Base-by-base conservation (phyloP, 2,329 filamentous ascomycete genomes). In the Cadophora gregata region DNA sequence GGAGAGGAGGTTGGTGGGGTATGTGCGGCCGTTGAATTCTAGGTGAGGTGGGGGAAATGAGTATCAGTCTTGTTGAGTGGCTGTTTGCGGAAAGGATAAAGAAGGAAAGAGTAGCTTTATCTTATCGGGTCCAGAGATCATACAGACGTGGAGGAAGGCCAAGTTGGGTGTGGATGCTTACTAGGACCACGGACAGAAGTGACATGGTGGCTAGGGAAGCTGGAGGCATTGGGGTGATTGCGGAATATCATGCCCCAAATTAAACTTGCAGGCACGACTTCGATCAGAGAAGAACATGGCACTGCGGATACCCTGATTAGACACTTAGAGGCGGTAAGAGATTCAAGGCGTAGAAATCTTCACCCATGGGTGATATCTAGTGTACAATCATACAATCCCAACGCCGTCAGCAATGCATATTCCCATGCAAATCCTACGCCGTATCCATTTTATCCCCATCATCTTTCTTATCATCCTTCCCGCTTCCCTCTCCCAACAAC, bases 371-470 rank as follows among this genome's bases (percentile, higher is more conserved):
- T 70, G 61, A 60, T 70, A 73, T 76, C 74, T 77, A 76, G 69
- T 74, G 69, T 76, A 77, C 75, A 77, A 69, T 75, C 75, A 69
- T 77, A 77, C 74, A 77, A 68, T 72, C 72, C 74, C 66, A 77
- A 77, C 76, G 75, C 76, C 74, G 70, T 62, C 68, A 68, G 70
- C 73, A 75, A 76, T 77, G 73, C 74, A 71, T 68, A 68, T 64
- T 61, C 27, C 67, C 67, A 58, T 53, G 33, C 66, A 60, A 38
- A 64, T 50, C 69, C 70, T 84, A 94, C 80, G 93, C 93, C 69
- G 90, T 96, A 79, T 97, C 93, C 93, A 97, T 97, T 86, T 91
- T 94, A 79, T 96, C 92, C 56, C 84, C 82, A 63, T 86, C 85
- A 69, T 84, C 81, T 71, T 84, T 83, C 75, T 81, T 81, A 67